phyloP scores from a whole-genome alignment of 2,329 filamentous ascomycete species.

The Ophiobolus disseminans region DNA sequence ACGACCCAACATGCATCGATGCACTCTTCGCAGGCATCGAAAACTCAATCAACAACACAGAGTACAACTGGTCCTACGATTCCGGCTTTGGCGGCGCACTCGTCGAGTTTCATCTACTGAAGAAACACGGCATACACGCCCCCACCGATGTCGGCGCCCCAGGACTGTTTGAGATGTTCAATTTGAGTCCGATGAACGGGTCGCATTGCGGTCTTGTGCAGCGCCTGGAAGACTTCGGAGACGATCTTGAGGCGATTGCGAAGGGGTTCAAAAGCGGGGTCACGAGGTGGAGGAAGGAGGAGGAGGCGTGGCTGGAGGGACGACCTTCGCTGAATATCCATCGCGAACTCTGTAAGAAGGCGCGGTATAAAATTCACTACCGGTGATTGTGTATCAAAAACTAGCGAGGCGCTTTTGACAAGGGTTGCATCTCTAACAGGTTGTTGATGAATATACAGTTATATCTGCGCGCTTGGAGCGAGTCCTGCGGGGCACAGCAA shows the following conservation, averaged over 20 bases:
- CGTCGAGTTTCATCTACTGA: not conserved
- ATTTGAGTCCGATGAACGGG: not conserved
- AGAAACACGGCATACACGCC: not conserved
- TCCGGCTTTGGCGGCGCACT: not conserved
- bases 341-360: not conserved
- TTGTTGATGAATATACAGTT: too few species aligned
- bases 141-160: not conserved
- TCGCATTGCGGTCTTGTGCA: not conserved
- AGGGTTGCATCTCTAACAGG: too few species aligned
- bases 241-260: not conserved
- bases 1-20: not conserved
- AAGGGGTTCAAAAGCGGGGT: not conserved
- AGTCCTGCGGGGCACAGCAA: too few species aligned
- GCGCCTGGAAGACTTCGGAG: not conserved
- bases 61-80: conserved; percentile 1
- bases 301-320: not conserved
- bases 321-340: not conserved
- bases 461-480: too few species aligned
- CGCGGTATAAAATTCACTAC: not conserved
- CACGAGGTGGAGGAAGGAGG: not conserved
- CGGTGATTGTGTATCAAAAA: too few species aligned
- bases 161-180: not conserved
- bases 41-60: not conserved
- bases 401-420: too few species aligned
- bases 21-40: not conserved